Evolutionary conservation across 2,329 filamentous ascomycete genomes (phyloP), one percentile per base, ranked within the genome.

Genomic region (Xylariaceae sp.): DNA sequence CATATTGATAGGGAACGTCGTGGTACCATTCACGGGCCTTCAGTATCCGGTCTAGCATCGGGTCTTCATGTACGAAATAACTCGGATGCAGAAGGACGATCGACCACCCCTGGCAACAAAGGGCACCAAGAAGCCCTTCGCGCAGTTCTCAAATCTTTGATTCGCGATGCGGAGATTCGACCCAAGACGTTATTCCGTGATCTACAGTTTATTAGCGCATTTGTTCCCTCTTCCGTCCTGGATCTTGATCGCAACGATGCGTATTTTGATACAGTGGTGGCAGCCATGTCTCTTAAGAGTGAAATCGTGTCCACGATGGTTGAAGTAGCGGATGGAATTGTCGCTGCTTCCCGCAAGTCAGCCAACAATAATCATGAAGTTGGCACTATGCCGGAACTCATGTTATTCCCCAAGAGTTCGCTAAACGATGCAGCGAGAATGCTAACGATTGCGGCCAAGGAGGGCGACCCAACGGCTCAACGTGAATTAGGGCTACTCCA

Each of bases 401-500:
- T 45, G 9, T 72, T 74, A 8, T 73, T 79, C 0, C 74, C 82
- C 2, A 79, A 59, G 42, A 64, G 89, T 71, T 84, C 80, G 54
- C 83, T 94, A 67, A 79, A 84, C 43, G 90, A 96, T 68, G 92
- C 91, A 0, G 91, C 88, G 2, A 84, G 81, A 62, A 94, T 97
- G 85, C 90, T 89, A 78, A 87, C 89, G 59, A 94, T 96, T 67
- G 92, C 91, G 1, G 94, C 94, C 12, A 94, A 91, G 69, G 94
- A 99, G 72, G 91, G 92, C 40, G 84, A 91, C 57, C 80, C 91
- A 0, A 88, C 89, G 9, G 91, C 92, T 4, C 91, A 97, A 73
- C 85, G 94, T 49, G 94, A 99, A 72, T 80, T 99, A 12, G 94
- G 89, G 1, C 88, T 96, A 59, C 87, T 97, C 65, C 97, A 96